A percentile compares a stretch with the other conserved stretches of the same genome.
Evolutionary conservation across 305 asterid species (phyloP).

Genomic region (Ilex paraguariensis): DNA sequence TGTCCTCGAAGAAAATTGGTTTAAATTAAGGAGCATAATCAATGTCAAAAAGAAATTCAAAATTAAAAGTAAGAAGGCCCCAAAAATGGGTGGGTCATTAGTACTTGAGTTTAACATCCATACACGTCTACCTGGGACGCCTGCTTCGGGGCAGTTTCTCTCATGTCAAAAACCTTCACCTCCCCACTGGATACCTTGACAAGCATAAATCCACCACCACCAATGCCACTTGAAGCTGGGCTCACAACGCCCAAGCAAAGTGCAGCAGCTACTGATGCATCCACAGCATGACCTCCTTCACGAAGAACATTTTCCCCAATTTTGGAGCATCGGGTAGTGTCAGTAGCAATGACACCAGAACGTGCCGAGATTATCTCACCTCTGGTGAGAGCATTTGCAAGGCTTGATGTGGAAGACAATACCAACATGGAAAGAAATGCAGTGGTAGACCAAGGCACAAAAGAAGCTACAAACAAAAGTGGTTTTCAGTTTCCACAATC

Average conservation of each 20-base stretch:
- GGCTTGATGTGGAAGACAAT: constrained; percentile 10
- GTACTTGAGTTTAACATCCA: no score
- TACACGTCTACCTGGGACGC: constrained; percentile 37
- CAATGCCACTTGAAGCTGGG: constrained; percentile 77
- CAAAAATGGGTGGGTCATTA: no score
- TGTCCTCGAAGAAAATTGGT: no score
- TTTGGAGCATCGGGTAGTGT: constrained; percentile 51
- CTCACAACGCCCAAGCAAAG: constrained; percentile 74
- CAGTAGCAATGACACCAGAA: constrained; percentile 56
- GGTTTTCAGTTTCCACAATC: not conserved
- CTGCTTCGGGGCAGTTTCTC: constrained; percentile 62
- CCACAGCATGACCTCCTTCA: constrained; percentile 76
- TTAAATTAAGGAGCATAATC: no score
- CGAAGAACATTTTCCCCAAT: constrained; percentile 50
- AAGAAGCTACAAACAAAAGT: constrained; percentile 17
- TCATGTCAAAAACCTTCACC: constrained; percentile 53
- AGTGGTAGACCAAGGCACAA: constrained; percentile 3
- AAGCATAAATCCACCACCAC: constrained; percentile 81
- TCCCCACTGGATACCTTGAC: constrained; percentile 34
- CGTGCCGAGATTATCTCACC: constrained; percentile 25
- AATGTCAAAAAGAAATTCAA: no score
- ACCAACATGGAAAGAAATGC: constrained; percentile 22
- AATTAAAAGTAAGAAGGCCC: no score
- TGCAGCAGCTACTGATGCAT: constrained; percentile 72
- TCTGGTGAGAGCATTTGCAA: constrained; percentile 1